These are phyloP conservation scores for Candida ortonii DNA, from an alignment of 805 yeast species.

Conservation along the genomic window DNA sequence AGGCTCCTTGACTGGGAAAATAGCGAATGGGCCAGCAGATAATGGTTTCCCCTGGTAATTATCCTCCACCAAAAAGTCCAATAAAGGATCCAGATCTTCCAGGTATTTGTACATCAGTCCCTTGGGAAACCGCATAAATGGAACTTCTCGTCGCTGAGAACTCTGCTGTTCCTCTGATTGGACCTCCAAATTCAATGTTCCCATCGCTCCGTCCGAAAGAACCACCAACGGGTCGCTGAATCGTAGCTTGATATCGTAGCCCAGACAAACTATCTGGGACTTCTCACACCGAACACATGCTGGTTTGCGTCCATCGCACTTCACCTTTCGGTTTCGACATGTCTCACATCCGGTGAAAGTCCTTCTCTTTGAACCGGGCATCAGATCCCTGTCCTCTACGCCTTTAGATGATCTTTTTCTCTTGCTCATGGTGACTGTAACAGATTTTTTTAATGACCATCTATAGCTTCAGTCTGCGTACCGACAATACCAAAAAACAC, in stretches of 20 bases:
- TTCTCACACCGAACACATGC: conserved; percentile 44
- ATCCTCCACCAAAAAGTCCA: conserved; percentile 28
- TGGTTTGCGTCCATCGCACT: conserved; percentile 50
- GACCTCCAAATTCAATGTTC: conserved; percentile 7
- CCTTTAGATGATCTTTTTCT: conserved; percentile 1
- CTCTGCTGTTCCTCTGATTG: conserved; percentile 15
- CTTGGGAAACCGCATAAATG: conserved; percentile 40
- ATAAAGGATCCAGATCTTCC: conserved; percentile 36
- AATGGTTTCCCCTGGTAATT: conserved; percentile 28
- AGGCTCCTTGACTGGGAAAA: conserved; percentile 7
- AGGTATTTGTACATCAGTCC: conserved; percentile 36
- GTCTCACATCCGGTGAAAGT: conserved; percentile 56
- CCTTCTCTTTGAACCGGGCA: conserved; percentile 18
- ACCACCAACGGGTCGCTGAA: conserved; percentile 44
- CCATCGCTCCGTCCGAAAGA: conserved; percentile 21
- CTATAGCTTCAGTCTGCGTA: no score
- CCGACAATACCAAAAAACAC: no score
- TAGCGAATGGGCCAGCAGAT: conserved; percentile 31
- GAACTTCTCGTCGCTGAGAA: conserved; percentile 45
- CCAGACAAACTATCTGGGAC: conserved; percentile 45
- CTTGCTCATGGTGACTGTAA: no score
- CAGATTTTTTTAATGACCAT: no score
- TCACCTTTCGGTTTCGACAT: conserved; percentile 50
- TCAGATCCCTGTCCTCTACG: conserved; percentile 2
- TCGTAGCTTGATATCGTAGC: conserved; percentile 47